These are phyloP conservation scores for Hemisphaericaspora lyxosophila DNA, from an alignment of 1,139 yeast genomes.

Conservation along the genomic window DNA sequence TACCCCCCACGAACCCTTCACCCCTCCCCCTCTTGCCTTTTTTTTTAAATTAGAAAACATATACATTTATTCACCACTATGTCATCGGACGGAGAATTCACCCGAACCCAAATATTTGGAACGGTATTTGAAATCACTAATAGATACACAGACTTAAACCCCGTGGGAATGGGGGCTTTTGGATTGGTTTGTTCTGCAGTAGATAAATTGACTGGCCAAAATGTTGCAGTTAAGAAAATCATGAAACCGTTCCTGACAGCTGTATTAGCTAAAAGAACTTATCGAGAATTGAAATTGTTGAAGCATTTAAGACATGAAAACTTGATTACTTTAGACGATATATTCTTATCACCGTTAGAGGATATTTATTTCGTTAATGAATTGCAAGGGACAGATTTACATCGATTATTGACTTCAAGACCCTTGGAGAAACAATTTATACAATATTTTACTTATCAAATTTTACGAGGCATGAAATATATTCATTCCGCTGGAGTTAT, in stretches of 20 bases:
- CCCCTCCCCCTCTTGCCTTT: background rate
- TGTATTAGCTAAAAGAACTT: constrained; percentile 92
- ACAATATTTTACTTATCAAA: constrained; percentile 93
- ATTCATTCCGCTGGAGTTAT: constrained; percentile 98
- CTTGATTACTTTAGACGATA: constrained; percentile 88
- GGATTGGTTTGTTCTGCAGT: constrained; percentile 97
- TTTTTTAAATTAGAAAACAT: too few species aligned
- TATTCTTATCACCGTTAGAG: constrained; percentile 90
- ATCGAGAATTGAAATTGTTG: constrained; percentile 88
- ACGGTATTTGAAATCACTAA: constrained; percentile 93
- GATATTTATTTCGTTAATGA: constrained; percentile 97
- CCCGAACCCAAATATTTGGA: constrained; percentile 68
- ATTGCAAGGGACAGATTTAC: constrained; percentile 93
- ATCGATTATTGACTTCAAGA: constrained; percentile 83
- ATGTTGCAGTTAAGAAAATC: constrained; percentile 95
- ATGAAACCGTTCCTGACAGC: constrained; percentile 97
- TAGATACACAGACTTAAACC: constrained; percentile 87
- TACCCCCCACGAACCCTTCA: background rate
- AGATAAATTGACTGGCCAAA: constrained; percentile 86
- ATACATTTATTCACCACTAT: constrained; percentile 12
- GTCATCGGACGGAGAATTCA: constrained; percentile 47
- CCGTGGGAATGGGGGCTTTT: constrained; percentile 99
- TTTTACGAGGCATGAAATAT: constrained; percentile 86
- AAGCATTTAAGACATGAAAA: constrained; percentile 95
- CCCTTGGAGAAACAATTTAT: constrained; percentile 96